Base-by-base conservation (phyloP, 495 filamentous ascomycete genomes). In the Chaetomium cochliodes region DNA sequence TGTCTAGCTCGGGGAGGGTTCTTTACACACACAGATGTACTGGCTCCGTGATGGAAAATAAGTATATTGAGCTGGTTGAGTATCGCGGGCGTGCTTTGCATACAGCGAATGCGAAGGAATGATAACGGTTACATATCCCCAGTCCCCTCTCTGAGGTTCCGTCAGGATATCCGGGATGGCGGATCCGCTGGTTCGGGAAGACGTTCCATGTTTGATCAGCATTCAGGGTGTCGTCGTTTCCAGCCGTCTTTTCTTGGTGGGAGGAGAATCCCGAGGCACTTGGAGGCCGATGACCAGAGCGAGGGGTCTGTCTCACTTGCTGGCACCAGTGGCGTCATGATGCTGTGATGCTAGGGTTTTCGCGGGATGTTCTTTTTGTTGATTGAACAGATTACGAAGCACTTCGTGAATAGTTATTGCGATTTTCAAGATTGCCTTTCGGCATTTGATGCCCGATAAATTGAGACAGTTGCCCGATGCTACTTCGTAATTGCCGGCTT, bases 191-290 rank as follows among this genome's bases (percentile, higher is more conserved):
- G 16, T 3, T 44, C 16, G 41, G 41, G 13, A 44, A 18, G 41
- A 18, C 33, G n/a, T 50, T 20, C 46, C 46, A 20, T 20, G 52
- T 55, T 33, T 55, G 52, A 55, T 55, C 52, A 30, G 16, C 52
- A 33, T 52, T 12, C 49, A 52, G 49, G 23, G 49, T 26, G 9
- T 26, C 23, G 25, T 52, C 22, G 22, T 26, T 52, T 52, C 23
- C 22, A 13, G 22, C 8, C 22, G 7, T 11, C 13, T 11, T 18
- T n/a, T 2, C 61, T 55, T 26, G 49, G 50, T 8, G 9, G 58
- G 30, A 61, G 47, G 37, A 61, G 47, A 57, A 56, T 50, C 51
- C 68, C 65, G 68, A 70, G 20, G 67, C 67, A 65, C 52, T 64
- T 55, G 58, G 52, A n/a, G 68, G 58, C 57, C 62, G 58, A 28